These are phyloP conservation scores for Firmiana major DNA, from an alignment of 345 rosid species.

Conservation along the genomic window DNA sequence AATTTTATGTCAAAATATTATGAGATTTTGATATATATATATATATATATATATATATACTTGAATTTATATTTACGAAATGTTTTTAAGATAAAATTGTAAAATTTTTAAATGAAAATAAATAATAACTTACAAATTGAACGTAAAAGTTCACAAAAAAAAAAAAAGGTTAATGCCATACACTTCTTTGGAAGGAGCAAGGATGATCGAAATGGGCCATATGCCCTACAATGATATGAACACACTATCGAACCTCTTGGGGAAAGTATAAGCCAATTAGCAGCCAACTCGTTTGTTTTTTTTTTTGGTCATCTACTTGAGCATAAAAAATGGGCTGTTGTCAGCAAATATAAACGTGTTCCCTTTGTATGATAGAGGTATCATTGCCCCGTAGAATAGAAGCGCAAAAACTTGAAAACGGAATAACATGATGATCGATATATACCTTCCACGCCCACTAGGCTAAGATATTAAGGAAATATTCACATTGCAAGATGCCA, in stretches of 20 bases:
- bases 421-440: not conserved
- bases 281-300: not conserved
- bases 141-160: too few species aligned
- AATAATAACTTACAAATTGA: too few species aligned
- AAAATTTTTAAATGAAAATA: too few species aligned
- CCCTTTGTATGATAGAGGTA: conserved; percentile 3
- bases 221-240: conserved; percentile 4
- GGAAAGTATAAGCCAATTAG: not conserved
- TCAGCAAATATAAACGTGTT: not conserved
- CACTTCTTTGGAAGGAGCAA: not conserved
- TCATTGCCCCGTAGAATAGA: conserved; percentile 16
- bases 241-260: not conserved
- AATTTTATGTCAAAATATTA: too few species aligned
- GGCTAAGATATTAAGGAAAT: not conserved
- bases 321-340: conserved; percentile 12
- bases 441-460: not conserved
- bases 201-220: conserved; percentile 18
- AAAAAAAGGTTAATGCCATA: not conserved
- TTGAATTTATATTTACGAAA: too few species aligned
- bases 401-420: conserved; percentile 2
- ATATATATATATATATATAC: too few species aligned
- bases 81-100: too few species aligned
- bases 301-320: conserved; percentile 15
- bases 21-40: too few species aligned
- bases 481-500: not conserved